Evolutionary conservation across 306 rosid genomes (phyloP).

Genomic region (Cotoneaster glaucophyllus): DNA sequence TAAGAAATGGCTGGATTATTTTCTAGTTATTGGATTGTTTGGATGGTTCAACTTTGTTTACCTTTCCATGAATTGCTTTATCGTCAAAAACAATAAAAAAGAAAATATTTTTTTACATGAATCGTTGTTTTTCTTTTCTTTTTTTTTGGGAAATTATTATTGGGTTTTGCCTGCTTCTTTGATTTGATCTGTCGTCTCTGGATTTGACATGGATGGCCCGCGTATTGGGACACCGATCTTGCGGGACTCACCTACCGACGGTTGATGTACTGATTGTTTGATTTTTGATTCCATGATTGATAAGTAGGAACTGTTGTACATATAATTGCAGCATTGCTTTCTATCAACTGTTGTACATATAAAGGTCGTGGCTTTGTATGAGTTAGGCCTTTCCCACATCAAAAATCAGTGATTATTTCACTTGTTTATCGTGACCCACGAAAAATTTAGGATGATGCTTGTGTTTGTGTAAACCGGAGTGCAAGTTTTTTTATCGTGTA

Average conservation of each 20-base stretch:
- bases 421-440: neutral
- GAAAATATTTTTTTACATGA: neutral
- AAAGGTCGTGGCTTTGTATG: neutral
- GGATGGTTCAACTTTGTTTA: neutral
- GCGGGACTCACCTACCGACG: neutral
- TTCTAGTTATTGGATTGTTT: neutral
- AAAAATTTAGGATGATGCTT: neutral
- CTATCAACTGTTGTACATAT: neutral
- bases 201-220: neutral
- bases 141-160: neutral
- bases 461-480: neutral
- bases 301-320: neutral
- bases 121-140: neutral
- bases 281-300: neutral
- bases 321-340: neutral
- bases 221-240: neutral
- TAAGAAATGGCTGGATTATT: neutral
- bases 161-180: neutral
- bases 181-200: neutral
- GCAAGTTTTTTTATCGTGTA: neutral
- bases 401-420: neutral
- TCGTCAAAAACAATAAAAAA: neutral
- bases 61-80: slow-evolving; percentile 1
- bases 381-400: neutral
- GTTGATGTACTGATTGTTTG: neutral